phyloP scores from a whole-genome alignment of 352 stramenopile genomes.

The Phytophthora megakarya region DNA sequence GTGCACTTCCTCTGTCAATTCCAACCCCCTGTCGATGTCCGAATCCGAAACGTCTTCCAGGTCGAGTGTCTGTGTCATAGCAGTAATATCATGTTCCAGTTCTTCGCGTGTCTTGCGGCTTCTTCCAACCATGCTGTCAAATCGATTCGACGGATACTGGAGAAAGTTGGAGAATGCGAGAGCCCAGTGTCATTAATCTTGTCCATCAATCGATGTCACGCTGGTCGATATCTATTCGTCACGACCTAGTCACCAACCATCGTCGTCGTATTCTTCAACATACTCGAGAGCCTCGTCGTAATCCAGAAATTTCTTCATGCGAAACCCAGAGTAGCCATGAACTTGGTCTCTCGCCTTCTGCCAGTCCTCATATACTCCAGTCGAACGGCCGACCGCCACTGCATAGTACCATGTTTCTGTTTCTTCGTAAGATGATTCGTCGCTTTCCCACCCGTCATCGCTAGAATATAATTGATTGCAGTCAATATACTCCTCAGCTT shows the following conservation, averaged over 20 bases:
- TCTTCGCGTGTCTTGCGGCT: neutral
- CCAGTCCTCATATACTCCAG: slow-evolving; percentile 57
- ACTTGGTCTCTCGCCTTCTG: slow-evolving; percentile 43
- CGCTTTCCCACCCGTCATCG: slow-evolving; percentile 3
- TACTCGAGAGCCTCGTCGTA: slow-evolving; percentile 44
- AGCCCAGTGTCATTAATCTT: no score
- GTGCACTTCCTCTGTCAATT: slow-evolving; percentile 15
- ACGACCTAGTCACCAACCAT: no score
- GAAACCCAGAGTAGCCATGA: slow-evolving; percentile 42
- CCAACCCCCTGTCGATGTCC: slow-evolving; percentile 10
- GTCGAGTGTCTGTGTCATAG: neutral
- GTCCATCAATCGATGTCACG: no score
- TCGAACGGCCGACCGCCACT: slow-evolving; percentile 47
- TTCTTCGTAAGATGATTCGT: neutral
- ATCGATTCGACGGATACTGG: no score
- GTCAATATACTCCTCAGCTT: slow-evolving; percentile 35
- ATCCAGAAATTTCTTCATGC: slow-evolving; percentile 65
- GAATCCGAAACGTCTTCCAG: neutral
- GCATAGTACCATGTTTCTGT: slow-evolving; percentile 49
- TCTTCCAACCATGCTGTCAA: no score
- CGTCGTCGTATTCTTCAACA: no score
- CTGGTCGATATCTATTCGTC: no score
- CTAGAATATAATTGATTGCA: slow-evolving; percentile 9
- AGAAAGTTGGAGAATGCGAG: no score
- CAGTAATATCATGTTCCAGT: neutral